Percentiles rank a stretch among this genome's conserved stretches.
Conservation (phyloP, 768 basidiomycete species). For the Boletus reticulatus region DNA sequence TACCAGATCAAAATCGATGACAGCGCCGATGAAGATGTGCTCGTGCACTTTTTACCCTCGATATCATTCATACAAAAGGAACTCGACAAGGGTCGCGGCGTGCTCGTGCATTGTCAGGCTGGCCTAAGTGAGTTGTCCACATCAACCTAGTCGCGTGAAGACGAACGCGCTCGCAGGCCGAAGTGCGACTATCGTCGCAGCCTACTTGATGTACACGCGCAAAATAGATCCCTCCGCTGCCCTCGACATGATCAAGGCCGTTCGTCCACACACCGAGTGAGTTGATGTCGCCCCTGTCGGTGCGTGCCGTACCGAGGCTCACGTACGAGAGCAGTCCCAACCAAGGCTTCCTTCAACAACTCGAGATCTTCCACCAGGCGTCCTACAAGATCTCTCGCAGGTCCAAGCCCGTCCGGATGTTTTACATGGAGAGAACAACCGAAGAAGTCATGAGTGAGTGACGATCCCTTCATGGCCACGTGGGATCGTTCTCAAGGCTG, state of each 20-base stretch:
- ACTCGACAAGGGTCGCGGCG: constrained; percentile 68
- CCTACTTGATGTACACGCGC: constrained; percentile 81
- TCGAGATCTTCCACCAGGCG: constrained; percentile 75
- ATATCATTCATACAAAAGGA: constrained; percentile 84
- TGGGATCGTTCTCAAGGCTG: neutral
- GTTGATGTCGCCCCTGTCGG: no score
- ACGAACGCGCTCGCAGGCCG: constrained; percentile 49
- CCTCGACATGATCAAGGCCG: constrained; percentile 62
- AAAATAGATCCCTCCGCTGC: constrained; percentile 59
- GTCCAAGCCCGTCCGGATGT: constrained; percentile 74
- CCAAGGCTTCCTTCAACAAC: constrained; percentile 74
- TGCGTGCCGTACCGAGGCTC: neutral
- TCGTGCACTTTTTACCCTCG: constrained; percentile 73
- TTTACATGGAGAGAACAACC: constrained; percentile 75
- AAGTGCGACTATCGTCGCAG: constrained; percentile 81
- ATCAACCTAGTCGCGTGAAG: neutral
- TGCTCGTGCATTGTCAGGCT: constrained; percentile 89
- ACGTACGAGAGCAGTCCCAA: constrained; percentile 62
- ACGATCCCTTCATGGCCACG: constrained; percentile 1
- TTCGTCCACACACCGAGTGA: constrained; percentile 70
- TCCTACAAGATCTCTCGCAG: constrained; percentile 63
- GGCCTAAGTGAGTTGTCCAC: constrained; percentile 67
- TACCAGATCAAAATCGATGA: constrained; percentile 81
- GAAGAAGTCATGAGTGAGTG: constrained; percentile 77
- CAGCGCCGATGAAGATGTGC: constrained; percentile 70